A percentile compares a stretch with the other conserved stretches of the same genome.
phyloP scores from a whole-genome alignment of 1,284 basidiomycete genomes.

The Ganoderma boninense region DNA sequence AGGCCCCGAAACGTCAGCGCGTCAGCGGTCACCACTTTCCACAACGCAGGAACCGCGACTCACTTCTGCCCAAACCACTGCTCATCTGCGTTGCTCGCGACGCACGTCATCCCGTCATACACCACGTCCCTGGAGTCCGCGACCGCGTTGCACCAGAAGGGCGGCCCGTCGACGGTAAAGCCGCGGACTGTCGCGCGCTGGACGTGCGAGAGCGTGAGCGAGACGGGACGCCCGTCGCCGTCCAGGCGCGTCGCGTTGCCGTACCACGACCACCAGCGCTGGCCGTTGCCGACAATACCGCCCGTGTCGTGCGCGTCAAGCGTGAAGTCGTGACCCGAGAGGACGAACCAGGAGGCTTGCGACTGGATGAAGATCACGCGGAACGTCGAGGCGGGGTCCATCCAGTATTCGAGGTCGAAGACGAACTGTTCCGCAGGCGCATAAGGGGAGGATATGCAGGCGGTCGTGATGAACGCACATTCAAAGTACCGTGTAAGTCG shows the following conservation, averaged over 20 bases:
- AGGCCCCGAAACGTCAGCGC: not conserved
- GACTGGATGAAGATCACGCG: slow-evolving; percentile 70
- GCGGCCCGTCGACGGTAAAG: slow-evolving; percentile 65
- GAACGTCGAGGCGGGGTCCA: slow-evolving; percentile 62
- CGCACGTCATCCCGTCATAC: slow-evolving; percentile 69
- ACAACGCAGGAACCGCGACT: slow-evolving; percentile 24
- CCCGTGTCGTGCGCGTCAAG: slow-evolving; percentile 67
- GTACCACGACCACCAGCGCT: slow-evolving; percentile 61
- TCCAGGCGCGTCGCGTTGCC: slow-evolving; percentile 54
- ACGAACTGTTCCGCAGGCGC: slow-evolving; percentile 50
- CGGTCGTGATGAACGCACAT: slow-evolving; percentile 21
- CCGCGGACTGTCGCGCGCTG: slow-evolving; percentile 55
- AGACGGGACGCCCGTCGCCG: slow-evolving; percentile 70
- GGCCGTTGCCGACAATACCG: slow-evolving; percentile 72
- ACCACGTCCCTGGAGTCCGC: slow-evolving; percentile 61
- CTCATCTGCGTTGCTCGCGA: slow-evolving; percentile 68
- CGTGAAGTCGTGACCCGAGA: slow-evolving; percentile 65
- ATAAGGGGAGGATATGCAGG: not conserved
- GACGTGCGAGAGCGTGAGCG: slow-evolving; percentile 62
- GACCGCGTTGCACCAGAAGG: slow-evolving; percentile 73
- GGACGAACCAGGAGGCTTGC: slow-evolving; percentile 73
- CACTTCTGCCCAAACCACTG: slow-evolving; percentile 59
- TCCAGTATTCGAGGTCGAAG: slow-evolving; percentile 68
- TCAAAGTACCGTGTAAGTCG: slow-evolving; percentile 63
- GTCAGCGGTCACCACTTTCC: not conserved